Evolutionary conservation across 768 basidiomycete genomes (phyloP), one percentile per base, ranked within the genome.

Genomic region (Serendipita indica): DNA sequence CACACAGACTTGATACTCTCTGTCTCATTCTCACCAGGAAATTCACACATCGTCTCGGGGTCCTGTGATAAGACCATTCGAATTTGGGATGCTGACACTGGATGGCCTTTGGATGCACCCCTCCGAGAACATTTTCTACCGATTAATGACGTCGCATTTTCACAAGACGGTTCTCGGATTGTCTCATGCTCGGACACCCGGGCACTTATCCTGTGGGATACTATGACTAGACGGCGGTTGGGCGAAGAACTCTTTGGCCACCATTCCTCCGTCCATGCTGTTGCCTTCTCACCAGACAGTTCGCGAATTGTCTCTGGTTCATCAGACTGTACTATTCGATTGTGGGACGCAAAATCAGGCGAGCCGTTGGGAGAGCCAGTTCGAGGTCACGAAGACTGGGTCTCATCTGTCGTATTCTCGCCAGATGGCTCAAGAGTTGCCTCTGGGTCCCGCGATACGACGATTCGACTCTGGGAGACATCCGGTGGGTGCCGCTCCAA

Each of bases 391-490:
- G 60, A 61, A 28, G 64, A 64, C 2, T 64, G 63, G 18, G 65
- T 69, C 14, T 63, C 65, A 63, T 71, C 63, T 49, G 65, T 71
- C 60, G 54, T 66, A 1, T 69, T 71, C 62, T 70, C 69, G 18
- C 67, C 69, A 35, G 59, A 69, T 59, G 69, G 69, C 43, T 62
- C 61, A 27, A 63, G 64, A 32, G 63, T 69, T 39, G 70, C 39
- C 7, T 34, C 57, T 49, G 45, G 27, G 7, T 58, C 57, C 68
- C 2, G 54, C 74, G n/a, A 10, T 37, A 10, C 10, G 10, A n/a
- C 35, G 35, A 10, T n/a, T 37, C 35, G 10, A 10, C n/a, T 37
- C 10, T n/a, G n/a, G 35, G 35, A 37, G 10, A 10, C 35, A n/a
- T n/a, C n/a, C n/a, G n/a, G n/a, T n/a, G n/a, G n/a, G n/a, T n/a